phyloP scores from a whole-genome alignment of 2,329 filamentous ascomycete genomes.

The Phialophora expanda region DNA sequence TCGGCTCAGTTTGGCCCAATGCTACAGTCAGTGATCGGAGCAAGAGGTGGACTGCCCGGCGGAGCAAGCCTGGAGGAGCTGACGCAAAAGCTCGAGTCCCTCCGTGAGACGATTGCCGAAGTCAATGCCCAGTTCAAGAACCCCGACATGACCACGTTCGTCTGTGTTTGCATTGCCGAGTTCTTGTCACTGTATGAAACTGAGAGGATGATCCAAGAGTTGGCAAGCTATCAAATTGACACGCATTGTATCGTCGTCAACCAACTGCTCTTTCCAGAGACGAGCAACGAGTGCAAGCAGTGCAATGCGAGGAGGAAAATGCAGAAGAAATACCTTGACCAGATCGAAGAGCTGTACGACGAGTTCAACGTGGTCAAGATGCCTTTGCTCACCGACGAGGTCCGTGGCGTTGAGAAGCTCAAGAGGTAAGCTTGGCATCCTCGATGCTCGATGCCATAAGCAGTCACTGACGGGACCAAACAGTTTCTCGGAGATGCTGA shows the following conservation, averaged over 20 bases:
- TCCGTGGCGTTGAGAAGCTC: slow-evolving; percentile 90
- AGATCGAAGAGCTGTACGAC: slow-evolving; percentile 97
- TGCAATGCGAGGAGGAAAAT: slow-evolving; percentile 94
- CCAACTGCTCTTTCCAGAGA: slow-evolving; percentile 90
- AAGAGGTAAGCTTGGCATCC: slow-evolving; percentile 66
- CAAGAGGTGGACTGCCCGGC: slow-evolving; percentile 77
- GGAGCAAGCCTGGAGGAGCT: slow-evolving; percentile 92
- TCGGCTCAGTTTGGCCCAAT: slow-evolving; percentile 94
- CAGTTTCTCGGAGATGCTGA: slow-evolving; percentile 58
- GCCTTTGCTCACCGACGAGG: slow-evolving; percentile 93
- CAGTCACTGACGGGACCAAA: slow-evolving; percentile 2
- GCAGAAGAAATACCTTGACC: slow-evolving; percentile 99
- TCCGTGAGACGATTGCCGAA: slow-evolving; percentile 90
- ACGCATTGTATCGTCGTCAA: slow-evolving; percentile 98
- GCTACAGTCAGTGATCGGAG: slow-evolving; percentile 88
- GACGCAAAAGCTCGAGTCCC: slow-evolving; percentile 89
- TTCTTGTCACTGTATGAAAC: slow-evolving; percentile 98
- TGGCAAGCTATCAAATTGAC: slow-evolving; percentile 90
- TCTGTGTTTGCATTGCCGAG: slow-evolving; percentile 97
- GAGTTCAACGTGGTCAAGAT: slow-evolving; percentile 99
- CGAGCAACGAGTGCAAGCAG: slow-evolving; percentile 86
- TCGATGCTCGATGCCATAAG: slow-evolving; percentile 3
- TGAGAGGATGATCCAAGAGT: slow-evolving; percentile 98
- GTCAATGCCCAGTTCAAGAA: slow-evolving; percentile 99
- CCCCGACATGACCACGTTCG: slow-evolving; percentile 91